Percentiles rank a stretch among this genome's conserved stretches.
These are phyloP conservation scores for Mucor piriformis DNA, from an alignment of 371 early-diverging fungal genomes.

Conservation along the genomic window DNA sequence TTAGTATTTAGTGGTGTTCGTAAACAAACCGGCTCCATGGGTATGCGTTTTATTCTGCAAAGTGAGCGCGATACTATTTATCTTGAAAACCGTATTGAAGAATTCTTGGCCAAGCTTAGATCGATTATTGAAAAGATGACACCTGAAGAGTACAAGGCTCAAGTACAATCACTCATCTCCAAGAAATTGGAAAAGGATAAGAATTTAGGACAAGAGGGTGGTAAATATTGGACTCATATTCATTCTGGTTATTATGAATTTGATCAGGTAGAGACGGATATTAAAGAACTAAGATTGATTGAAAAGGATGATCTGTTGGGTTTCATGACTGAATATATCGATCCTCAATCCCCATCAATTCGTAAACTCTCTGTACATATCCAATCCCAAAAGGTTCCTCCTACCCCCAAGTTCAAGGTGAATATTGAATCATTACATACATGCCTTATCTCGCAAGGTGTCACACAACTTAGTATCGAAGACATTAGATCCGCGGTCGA, in stretches of 20 bases:
- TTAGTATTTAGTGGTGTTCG: constrained; percentile 75
- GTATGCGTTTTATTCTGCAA: constrained; percentile 82
- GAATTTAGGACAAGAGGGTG: constrained; percentile 78
- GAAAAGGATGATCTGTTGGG: constrained; percentile 51
- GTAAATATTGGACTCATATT: constrained; percentile 81
- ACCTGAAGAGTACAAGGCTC: constrained; percentile 73
- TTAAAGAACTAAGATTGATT: constrained; percentile 56
- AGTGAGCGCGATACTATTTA: constrained; percentile 86
- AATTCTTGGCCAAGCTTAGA: constrained; percentile 67
- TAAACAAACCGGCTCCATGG: constrained; percentile 64
- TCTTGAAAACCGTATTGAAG: constrained; percentile 80
- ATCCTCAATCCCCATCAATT: constrained; percentile 54
- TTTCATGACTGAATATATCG: constrained; percentile 64
- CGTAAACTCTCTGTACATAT: constrained; percentile 76
- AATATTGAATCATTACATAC: constrained; percentile 52
- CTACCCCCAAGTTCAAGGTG: constrained; percentile 41
- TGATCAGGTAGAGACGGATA: constrained; percentile 69
- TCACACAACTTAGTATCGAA: constrained; percentile 40
- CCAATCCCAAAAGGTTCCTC: constrained; percentile 57
- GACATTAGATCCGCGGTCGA: constrained; percentile 51
- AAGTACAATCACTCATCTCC: constrained; percentile 71
- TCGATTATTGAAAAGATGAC: constrained; percentile 66
- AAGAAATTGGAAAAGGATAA: constrained; percentile 85
- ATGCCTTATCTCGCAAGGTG: constrained; percentile 39
- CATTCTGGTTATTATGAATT: constrained; percentile 84